Evolutionary conservation across 2,329 filamentous ascomycete species (phyloP), one percentile per base, ranked within the genome.

Genomic region (Phialophora tarda): DNA sequence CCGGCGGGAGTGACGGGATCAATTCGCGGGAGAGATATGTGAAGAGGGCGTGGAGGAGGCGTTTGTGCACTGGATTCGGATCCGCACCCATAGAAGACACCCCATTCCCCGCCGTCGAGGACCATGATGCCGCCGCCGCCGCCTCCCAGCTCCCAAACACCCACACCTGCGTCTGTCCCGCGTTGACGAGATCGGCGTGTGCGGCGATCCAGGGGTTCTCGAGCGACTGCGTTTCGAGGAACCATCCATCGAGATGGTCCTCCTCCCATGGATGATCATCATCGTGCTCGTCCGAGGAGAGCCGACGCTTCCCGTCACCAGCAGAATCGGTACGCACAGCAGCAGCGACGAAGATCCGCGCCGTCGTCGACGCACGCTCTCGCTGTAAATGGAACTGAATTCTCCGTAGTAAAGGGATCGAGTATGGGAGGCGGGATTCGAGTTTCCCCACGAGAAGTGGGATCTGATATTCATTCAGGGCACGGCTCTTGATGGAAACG

Each of bases 141-240:
- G 38, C 26, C 67, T 82, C 79, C 3, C 80, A 74, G 62, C 76
- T 80, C 26, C 78, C 80, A 64, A 79, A 82, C 21, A 79, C 30
- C 71, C 77, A 74, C 23, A 79, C 73, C 64, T 81, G 79, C n/a
- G 79, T 81, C 62, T 80, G 76, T 12, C 75, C 76, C 30, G 77
- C 74, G 21, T 72, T 69, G 60, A 73, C 73, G 4, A 82, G 72
- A 73, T 82, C 79, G 56, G 80, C 76, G 58, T 77, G 74, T 7
- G 78, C 78, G 60, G 75, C 77, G 47, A 81, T 73, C 80, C 80
- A 82, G 55, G 28, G 55, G 4, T 58, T 7, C n/a, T 58, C 17
- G 30, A 17, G 3, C 21, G 32, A 58, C 14, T 28, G 55, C 24
- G 32, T 4, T 17, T 47, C 48, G 23, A 51, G 55, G 3, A 47